Evolutionary conservation across 108 stramenopile species (phyloP).

Genomic region (Aurantiochytrium sp.): DNA sequence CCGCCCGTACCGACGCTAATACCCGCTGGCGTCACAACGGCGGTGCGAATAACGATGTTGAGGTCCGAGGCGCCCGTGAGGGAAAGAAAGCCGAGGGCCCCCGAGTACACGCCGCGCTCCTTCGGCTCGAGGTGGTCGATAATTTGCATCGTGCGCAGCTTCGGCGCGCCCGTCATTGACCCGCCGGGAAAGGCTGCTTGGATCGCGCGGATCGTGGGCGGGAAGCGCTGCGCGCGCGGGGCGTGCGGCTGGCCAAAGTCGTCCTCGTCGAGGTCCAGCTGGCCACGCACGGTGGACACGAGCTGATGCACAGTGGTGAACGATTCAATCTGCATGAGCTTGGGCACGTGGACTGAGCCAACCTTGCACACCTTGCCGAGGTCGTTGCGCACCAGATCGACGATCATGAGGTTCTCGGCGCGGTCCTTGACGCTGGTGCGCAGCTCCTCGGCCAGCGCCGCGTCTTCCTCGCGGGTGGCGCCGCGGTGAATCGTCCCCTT

Average conservation of each 20-base stretch:
- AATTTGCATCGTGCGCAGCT: conserved; percentile 83
- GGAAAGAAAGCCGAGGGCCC: conserved; percentile 80
- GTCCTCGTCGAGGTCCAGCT: conserved; percentile 38
- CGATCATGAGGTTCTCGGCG: conserved; percentile 97
- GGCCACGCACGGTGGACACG: conserved; percentile 80
- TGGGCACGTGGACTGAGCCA: conserved; percentile 81
- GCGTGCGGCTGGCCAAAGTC: neutral
- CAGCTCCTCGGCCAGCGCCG: conserved; percentile 42
- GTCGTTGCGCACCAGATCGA: conserved; percentile 90
- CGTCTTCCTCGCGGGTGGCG: conserved; percentile 44
- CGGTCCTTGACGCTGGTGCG: conserved; percentile 70
- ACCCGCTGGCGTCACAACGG: conserved; percentile 66
- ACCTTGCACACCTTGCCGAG: conserved; percentile 78
- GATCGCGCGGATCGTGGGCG: conserved; percentile 47
- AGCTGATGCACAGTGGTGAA: conserved; percentile 96
- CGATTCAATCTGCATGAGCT: conserved; percentile 85
- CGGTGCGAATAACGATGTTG: conserved; percentile 91
- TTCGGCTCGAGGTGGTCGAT: conserved; percentile 69
- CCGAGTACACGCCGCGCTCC: conserved; percentile 82
- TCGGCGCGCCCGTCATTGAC: conserved; percentile 98
- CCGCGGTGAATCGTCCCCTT: conserved; percentile 79
- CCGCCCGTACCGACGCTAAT: conserved; percentile 85
- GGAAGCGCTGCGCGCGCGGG: neutral
- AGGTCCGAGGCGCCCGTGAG: conserved; percentile 61
- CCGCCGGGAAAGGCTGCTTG: conserved; percentile 95